Evolutionary conservation across 257 asterid genomes (phyloP), one percentile per base, ranked within the genome.

Genomic region (Solanum piurae): DNA sequence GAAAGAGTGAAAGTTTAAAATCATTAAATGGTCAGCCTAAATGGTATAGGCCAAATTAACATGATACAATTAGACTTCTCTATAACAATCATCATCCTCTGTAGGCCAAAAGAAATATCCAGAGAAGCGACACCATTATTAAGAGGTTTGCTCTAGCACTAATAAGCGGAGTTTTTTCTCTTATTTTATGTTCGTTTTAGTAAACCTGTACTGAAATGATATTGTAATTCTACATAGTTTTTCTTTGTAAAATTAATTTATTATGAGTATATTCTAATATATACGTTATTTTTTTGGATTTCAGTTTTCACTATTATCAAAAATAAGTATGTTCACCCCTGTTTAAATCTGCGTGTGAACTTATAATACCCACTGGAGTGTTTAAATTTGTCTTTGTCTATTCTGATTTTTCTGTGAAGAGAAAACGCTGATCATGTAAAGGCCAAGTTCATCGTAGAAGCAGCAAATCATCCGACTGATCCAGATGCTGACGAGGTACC

Each of bases 401-500:
- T 80, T 87, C 44, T 55, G 66, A 55, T 55, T 55, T 20, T 55
- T 55, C 2, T 7, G 11, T 55, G 66, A 55, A 96, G 99, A 90
- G 99, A 95, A 86, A 96, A 96, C 88, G 99, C 99, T 74, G 94
- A 88, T 58, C 64, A 91, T 66, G 98, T 96, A 60, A 90, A 88
- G 87, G 98, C 98, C 77, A 95, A 95, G 91, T 96, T 87, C 90
- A 88, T 96, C 89, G 91, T 96, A 64, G 99, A 96, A 91, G 99
- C 98, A 18, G 99, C 99, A 25, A 96, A 96, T 88, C 99, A 96
- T 88, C 98, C 99, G 12, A 94, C 98, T 18, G 99, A 95, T 92
- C 99, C 99, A 37, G 99, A 96, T 9, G 99, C 99, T 89, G 99
- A 96, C 82, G 99, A 95, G 99, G 99, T 96, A 87, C n/a, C n/a